Evolutionary conservation across 2,329 filamentous ascomycete species (phyloP).

Genomic region (Myriosclerotinia scirpicola): DNA sequence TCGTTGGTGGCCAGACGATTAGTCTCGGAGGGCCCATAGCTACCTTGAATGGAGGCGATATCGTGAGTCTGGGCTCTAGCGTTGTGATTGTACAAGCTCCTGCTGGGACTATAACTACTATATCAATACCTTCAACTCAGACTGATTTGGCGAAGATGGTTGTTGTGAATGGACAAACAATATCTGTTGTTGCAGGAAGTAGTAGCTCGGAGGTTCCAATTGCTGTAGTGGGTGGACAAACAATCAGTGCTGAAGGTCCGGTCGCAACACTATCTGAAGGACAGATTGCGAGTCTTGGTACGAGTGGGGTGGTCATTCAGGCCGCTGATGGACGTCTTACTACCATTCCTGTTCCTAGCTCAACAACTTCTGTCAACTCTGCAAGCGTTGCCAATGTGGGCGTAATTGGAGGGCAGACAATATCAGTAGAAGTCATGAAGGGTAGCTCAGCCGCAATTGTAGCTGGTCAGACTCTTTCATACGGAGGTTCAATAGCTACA

Average conservation of each 20-base stretch:
- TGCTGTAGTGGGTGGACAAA: constrained; percentile 21
- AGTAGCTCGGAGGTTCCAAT: background rate
- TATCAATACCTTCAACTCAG: constrained; percentile 1
- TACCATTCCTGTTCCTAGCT: constrained; percentile 20
- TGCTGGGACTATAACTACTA: constrained; percentile 24
- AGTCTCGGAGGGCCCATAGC: constrained; percentile 24
- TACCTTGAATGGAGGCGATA: constrained; percentile 22
- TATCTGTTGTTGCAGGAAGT: constrained; percentile 21
- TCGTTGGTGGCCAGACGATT: constrained; percentile 23
- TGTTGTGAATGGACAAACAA: constrained; percentile 20
- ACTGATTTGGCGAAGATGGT: background rate
- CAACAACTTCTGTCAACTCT: background rate
- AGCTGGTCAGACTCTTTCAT: constrained; percentile 23
- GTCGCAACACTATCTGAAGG: constrained; percentile 20
- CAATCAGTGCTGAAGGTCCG: constrained; percentile 23
- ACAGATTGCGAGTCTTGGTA: constrained; percentile 26
- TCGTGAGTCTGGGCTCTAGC: constrained; percentile 25
- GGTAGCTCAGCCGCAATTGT: constrained; percentile 23
- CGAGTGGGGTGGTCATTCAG: constrained; percentile 25
- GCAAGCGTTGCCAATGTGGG: no score
- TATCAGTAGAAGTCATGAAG: background rate
- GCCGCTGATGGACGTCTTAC: constrained; percentile 23
- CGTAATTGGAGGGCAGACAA: background rate
- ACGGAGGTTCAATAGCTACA: constrained; percentile 25
- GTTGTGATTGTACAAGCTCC: constrained; percentile 26